phyloP scores from a whole-genome alignment of 805 yeast genomes.

The Spathaspora girioi region DNA sequence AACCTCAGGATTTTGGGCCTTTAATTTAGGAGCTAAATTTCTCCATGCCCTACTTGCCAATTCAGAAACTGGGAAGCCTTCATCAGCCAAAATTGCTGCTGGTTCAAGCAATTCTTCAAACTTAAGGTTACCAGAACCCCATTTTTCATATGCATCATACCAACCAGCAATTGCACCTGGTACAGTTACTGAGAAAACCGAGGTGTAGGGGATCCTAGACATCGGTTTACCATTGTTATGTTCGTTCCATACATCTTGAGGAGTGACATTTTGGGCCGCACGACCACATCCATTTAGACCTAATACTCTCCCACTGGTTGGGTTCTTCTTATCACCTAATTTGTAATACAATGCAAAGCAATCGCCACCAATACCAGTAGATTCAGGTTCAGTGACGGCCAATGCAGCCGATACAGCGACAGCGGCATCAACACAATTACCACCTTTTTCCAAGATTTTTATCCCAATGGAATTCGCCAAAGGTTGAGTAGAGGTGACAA shows the following conservation, averaged over 20 bases:
- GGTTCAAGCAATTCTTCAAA: slow-evolving; percentile 58
- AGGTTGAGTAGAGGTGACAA: slow-evolving; percentile 75
- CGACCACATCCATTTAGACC: slow-evolving; percentile 80
- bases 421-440: slow-evolving; percentile 67
- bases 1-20: slow-evolving; percentile 31
- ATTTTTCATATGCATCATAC: slow-evolving; percentile 61
- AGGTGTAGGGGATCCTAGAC: slow-evolving; percentile 47
- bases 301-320: slow-evolving; percentile 34
- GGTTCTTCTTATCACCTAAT: slow-evolving; percentile 30
- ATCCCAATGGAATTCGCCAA: slow-evolving; percentile 73
- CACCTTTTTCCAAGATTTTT: slow-evolving; percentile 62
- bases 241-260: slow-evolving; percentile 46
- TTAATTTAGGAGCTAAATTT: slow-evolving; percentile 34
- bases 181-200: slow-evolving; percentile 62
- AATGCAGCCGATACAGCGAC: slow-evolving; percentile 58
- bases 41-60: slow-evolving; percentile 53
- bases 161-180: slow-evolving; percentile 84
- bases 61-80: slow-evolving; percentile 63
- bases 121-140: slow-evolving; percentile 71
- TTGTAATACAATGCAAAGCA: slow-evolving; percentile 63
- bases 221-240: slow-evolving; percentile 37
- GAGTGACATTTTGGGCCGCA: slow-evolving; percentile 47
- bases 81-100: slow-evolving; percentile 65
- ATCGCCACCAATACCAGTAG: slow-evolving; percentile 67
- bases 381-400: slow-evolving; percentile 53